A percentile compares a stretch with the other conserved stretches of the same genome.
phyloP scores from a whole-genome alignment of 768 basidiomycete species.

The Tylopilus sp. region DNA sequence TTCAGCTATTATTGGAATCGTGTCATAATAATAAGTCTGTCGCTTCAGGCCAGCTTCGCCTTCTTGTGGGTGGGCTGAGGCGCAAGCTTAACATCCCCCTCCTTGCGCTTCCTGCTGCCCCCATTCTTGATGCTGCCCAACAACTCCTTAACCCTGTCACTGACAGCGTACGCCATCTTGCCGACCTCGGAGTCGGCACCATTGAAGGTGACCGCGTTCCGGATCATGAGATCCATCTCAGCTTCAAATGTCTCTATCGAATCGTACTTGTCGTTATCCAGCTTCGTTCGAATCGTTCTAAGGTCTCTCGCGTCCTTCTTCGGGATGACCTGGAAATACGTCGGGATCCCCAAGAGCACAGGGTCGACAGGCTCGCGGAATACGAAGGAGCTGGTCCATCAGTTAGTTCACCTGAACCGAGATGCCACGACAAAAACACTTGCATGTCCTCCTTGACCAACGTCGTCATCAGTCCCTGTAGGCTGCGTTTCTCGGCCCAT shows the following conservation, averaged over 20 bases:
- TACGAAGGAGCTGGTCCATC: conserved; percentile 56
- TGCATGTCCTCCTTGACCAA: conserved; percentile 68
- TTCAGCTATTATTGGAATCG: conserved; percentile 30
- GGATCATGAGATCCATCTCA: conserved; percentile 83
- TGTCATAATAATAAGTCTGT: conserved; percentile 18
- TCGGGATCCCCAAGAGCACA: conserved; percentile 73
- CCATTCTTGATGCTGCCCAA: conserved; percentile 40
- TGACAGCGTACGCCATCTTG: conserved; percentile 47
- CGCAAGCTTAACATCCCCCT: conserved; percentile 54
- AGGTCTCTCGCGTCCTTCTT: conserved; percentile 86
- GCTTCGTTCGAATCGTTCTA: conserved; percentile 71
- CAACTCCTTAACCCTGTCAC: conserved; percentile 53
- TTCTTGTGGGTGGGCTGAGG: conserved; percentile 73
- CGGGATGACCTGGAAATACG: conserved; percentile 84
- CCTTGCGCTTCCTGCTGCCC: conserved; percentile 71
- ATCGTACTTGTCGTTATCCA: conserved; percentile 82
- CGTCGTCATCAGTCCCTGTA: conserved; percentile 66
- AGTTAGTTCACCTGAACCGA: background rate
- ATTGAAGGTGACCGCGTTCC: conserved; percentile 89
- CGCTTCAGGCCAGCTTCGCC: conserved; percentile 55
- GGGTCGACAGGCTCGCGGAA: conserved; percentile 92
- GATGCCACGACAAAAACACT: conserved; percentile 19
- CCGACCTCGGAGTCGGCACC: conserved; percentile 80
- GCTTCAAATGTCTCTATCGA: conserved; percentile 75
- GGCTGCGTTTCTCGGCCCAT: conserved; percentile 73